These are phyloP conservation scores for Solanum gracilifrons DNA, from an alignment of 257 asterid genomes.

Conservation along the genomic window DNA sequence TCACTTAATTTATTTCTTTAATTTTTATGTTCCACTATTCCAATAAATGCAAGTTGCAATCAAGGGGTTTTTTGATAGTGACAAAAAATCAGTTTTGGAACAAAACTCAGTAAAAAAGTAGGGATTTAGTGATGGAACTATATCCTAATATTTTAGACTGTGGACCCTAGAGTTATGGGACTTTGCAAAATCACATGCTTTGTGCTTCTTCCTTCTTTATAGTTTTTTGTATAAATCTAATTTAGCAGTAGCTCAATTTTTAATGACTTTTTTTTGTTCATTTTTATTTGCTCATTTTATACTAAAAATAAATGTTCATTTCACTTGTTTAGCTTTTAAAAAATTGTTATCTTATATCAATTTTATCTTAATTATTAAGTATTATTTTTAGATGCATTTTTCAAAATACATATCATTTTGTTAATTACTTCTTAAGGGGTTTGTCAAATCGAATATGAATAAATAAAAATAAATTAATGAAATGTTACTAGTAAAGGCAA, in stretches of 20 bases:
- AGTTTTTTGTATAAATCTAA: background rate
- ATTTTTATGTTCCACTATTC: background rate
- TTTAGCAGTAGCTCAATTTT: background rate
- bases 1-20: background rate
- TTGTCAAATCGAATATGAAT: background rate
- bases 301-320: background rate
- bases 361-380: background rate
- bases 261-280: background rate
- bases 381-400: no score
- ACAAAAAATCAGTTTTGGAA: background rate
- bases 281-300: background rate
- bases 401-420: background rate
- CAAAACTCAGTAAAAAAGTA: background rate
- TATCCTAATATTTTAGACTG: background rate
- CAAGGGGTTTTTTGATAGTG: background rate
- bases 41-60: background rate
- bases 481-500: background rate
- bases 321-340: background rate
- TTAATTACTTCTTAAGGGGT: background rate
- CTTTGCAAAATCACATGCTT: background rate
- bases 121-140: background rate
- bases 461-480: background rate
- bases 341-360: background rate
- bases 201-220: background rate
- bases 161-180: background rate